phyloP scores from a whole-genome alignment of 179 eudicot genomes.

The Silene vulgaris region DNA sequence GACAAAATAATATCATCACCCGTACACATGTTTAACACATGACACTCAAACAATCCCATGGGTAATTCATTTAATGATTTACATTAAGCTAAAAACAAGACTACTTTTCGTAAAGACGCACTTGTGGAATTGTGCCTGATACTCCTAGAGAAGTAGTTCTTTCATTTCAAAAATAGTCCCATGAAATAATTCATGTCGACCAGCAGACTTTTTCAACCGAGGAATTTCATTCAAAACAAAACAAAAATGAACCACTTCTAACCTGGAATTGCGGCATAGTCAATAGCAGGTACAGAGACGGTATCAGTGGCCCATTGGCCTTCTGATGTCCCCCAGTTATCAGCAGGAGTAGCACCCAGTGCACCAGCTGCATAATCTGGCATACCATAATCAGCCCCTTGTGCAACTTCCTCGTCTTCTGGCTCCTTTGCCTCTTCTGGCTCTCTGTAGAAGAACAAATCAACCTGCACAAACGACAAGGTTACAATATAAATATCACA shows the following conservation, averaged over 20 bases:
- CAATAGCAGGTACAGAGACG: background rate
- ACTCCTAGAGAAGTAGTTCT: too few species aligned
- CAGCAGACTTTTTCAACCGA: too few species aligned
- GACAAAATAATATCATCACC: too few species aligned
- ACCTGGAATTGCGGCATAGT: slow-evolving; percentile 1
- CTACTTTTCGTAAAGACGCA: too few species aligned
- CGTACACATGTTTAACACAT: too few species aligned
- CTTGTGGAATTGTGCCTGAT: too few species aligned
- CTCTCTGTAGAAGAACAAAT: slow-evolving; percentile 35
- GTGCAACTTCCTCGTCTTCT: slow-evolving; percentile 29
- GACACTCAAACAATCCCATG: too few species aligned
- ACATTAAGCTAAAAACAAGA: too few species aligned
- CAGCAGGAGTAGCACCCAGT: slow-evolving; percentile 5
- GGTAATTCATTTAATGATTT: too few species aligned
- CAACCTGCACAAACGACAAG: slow-evolving; percentile 23
- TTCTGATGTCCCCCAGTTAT: background rate
- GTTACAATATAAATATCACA: background rate
- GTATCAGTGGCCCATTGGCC: background rate
- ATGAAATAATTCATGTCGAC: too few species aligned
- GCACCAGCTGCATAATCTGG: slow-evolving; percentile 26
- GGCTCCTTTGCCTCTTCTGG: slow-evolving; percentile 31
- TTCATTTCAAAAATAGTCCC: too few species aligned
- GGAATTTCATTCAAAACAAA: background rate
- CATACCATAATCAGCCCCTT: slow-evolving; percentile 26
- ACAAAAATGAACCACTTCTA: background rate